A percentile compares a stretch with the other conserved stretches of the same genome.
Conservation (phyloP, 2,329 filamentous ascomycete genomes). For the Triangularia verruculosa region DNA sequence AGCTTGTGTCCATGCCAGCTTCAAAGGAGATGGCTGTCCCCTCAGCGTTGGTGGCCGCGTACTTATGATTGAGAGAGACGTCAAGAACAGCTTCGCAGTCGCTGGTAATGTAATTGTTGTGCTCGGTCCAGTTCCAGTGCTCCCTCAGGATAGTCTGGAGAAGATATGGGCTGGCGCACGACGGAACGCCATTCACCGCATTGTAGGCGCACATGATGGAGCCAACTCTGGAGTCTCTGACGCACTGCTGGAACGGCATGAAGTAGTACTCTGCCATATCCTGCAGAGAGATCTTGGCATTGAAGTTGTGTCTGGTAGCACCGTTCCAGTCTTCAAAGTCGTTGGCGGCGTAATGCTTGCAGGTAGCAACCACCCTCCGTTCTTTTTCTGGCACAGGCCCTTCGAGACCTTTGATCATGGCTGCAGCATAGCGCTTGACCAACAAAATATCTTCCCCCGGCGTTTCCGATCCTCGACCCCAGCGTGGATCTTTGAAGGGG, state of each 20-base stretch:
- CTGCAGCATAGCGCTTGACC: slow-evolving; percentile 27
- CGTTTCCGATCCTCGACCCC: slow-evolving; percentile 58
- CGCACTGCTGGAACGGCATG: slow-evolving; percentile 62
- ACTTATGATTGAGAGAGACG: slow-evolving; percentile 26
- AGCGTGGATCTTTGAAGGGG: slow-evolving; percentile 60
- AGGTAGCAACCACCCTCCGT: slow-evolving; percentile 48
- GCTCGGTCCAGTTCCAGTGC: slow-evolving; percentile 61
- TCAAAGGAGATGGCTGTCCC: slow-evolving; percentile 25
- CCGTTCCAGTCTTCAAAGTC: slow-evolving; percentile 39
- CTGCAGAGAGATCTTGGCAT: slow-evolving; percentile 42
- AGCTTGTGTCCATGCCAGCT: slow-evolving; percentile 23
- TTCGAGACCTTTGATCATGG: slow-evolving; percentile 29
- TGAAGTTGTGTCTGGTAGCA: slow-evolving; percentile 29
- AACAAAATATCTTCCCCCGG: slow-evolving; percentile 31
- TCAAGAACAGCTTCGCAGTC: slow-evolving; percentile 57
- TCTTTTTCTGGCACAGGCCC: slow-evolving; percentile 20
- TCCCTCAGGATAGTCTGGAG: slow-evolving; percentile 58
- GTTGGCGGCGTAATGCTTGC: slow-evolving; percentile 59
- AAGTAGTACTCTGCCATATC: slow-evolving; percentile 68
- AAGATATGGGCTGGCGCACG: slow-evolving; percentile 61
- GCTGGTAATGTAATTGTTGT: slow-evolving; percentile 60
- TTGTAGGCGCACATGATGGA: slow-evolving; percentile 65
- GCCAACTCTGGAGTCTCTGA: slow-evolving; percentile 52
- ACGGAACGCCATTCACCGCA: slow-evolving; percentile 58
- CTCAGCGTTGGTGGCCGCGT: slow-evolving; percentile 19